Evolutionary conservation across 2,329 filamentous ascomycete species (phyloP).

Genomic region (Ceratocystiopsis sp.): DNA sequence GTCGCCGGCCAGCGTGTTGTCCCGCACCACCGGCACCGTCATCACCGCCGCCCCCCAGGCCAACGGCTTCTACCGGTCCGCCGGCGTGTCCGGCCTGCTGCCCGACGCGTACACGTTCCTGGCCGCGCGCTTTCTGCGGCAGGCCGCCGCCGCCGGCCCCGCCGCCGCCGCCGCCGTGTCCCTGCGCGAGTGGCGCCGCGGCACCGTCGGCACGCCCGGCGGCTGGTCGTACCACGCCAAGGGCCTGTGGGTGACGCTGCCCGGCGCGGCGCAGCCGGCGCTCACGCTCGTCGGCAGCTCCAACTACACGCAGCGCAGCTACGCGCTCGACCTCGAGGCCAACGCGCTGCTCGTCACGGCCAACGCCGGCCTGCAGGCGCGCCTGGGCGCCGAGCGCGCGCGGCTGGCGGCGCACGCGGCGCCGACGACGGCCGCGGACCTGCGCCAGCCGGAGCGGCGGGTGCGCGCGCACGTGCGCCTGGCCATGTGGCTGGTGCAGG

Average conservation of each 20-base stretch:
- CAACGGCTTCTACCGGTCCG: conserved; percentile 86
- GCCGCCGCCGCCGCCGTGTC: conserved; percentile 38
- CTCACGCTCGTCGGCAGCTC: conserved; percentile 78
- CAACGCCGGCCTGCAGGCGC: conserved; percentile 52
- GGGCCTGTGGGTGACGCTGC: conserved; percentile 75
- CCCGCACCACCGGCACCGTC: conserved; percentile 69
- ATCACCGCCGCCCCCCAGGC: conserved; percentile 47
- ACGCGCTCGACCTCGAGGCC: conserved; percentile 79
- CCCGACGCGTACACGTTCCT: conserved; percentile 87
- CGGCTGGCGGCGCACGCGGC: conserved; percentile 63
- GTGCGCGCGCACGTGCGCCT: conserved; percentile 73
- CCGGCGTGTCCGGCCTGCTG: conserved; percentile 75
- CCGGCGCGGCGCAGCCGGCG: conserved; percentile 46
- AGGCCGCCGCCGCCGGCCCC: conserved; percentile 23
- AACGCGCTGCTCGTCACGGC: conserved; percentile 74
- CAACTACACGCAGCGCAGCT: conserved; percentile 91
- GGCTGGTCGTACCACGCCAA: conserved; percentile 99
- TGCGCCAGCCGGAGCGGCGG: conserved; percentile 63
- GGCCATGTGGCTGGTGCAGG: conserved; percentile 84
- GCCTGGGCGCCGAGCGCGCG: conserved; percentile 61
- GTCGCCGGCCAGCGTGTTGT: conserved; percentile 86
- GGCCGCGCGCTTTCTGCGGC: conserved; percentile 60
- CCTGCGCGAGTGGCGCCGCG: conserved; percentile 76
- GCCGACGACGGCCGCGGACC: conserved; percentile 56
- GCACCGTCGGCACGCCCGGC: conserved; percentile 60